phyloP scores from a whole-genome alignment of 768 basidiomycete genomes.

The Hortiboletus campestris region DNA sequence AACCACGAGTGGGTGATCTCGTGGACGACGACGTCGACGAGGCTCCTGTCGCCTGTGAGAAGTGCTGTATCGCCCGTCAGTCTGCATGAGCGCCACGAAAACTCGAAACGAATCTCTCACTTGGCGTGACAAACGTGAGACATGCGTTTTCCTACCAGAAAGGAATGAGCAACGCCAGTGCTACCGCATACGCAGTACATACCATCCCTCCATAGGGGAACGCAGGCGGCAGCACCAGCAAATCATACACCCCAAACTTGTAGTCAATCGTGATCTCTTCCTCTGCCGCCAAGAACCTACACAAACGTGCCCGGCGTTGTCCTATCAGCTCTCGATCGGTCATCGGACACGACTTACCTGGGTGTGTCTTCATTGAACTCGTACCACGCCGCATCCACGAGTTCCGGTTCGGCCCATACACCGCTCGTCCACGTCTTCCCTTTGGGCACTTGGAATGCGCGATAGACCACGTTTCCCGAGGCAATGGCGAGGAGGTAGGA shows the following conservation, averaged over 20 bases:
- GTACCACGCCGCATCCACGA: slow-evolving; percentile 76
- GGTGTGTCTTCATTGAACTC: slow-evolving; percentile 88
- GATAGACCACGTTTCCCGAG: slow-evolving; percentile 76
- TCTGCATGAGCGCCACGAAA: neutral
- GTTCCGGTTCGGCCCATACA: slow-evolving; percentile 86
- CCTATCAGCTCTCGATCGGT: neutral
- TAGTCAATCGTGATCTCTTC: slow-evolving; percentile 76
- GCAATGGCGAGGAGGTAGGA: slow-evolving; percentile 91
- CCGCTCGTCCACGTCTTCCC: slow-evolving; percentile 79
- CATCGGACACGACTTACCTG: slow-evolving; percentile 40
- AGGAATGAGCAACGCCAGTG: neutral
- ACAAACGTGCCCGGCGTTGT: neutral
- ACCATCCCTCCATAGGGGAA: slow-evolving; percentile 94
- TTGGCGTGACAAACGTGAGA: slow-evolving; percentile 83
- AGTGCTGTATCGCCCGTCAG: slow-evolving; percentile 47
- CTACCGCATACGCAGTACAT: neutral
- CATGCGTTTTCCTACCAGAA: slow-evolving; percentile 77
- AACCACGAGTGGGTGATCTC: slow-evolving; percentile 87
- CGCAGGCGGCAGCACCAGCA: slow-evolving; percentile 83
- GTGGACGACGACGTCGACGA: slow-evolving; percentile 91
- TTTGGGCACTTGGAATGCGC: slow-evolving; percentile 52
- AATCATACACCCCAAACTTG: slow-evolving; percentile 82
- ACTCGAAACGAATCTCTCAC: slow-evolving; percentile 37
- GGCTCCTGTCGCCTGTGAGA: slow-evolving; percentile 78
- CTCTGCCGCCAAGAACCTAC: slow-evolving; percentile 66